Evolutionary conservation across 495 filamentous ascomycete species (phyloP).

Genomic region (Hypoxylon lienhwacheense): DNA sequence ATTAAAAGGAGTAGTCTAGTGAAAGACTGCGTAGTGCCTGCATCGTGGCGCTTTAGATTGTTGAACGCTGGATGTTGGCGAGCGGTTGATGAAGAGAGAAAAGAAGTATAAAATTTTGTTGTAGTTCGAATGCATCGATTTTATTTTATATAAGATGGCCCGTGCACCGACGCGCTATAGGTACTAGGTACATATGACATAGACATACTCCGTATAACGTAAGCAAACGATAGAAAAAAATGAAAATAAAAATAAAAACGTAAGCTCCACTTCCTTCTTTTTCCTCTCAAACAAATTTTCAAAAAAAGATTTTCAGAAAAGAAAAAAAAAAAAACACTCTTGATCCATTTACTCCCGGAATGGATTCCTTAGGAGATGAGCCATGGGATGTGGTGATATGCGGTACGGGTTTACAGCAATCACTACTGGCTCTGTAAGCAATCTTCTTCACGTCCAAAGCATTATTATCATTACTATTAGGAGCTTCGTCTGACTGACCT

Average conservation of each 20-base stretch:
- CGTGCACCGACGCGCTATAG: constrained; percentile 3
- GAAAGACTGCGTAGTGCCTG: constrained; percentile 62
- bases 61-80: constrained; percentile 46
- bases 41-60: constrained; percentile 42
- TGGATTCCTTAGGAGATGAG: constrained; percentile 80
- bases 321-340: too few species aligned
- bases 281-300: constrained; percentile 44
- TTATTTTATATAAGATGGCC: too few species aligned
- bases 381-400: constrained; percentile 89
- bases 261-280: too few species aligned
- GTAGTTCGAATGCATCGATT: background rate
- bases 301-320: constrained; percentile 21
- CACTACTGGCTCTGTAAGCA: constrained; percentile 88
- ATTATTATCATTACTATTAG: background rate
- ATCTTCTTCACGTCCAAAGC: constrained; percentile 10
- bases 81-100: constrained; percentile 51
- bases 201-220: too few species aligned
- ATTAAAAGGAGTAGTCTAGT: constrained; percentile 61
- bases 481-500: constrained; percentile 63
- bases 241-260: too few species aligned
- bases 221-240: too few species aligned
- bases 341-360: constrained; percentile 47
- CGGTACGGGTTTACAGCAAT: constrained; percentile 88
- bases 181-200: too few species aligned
- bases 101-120: background rate